Base-by-base conservation (phyloP, 257 asterid species). In the Apocynum venetum region DNA sequence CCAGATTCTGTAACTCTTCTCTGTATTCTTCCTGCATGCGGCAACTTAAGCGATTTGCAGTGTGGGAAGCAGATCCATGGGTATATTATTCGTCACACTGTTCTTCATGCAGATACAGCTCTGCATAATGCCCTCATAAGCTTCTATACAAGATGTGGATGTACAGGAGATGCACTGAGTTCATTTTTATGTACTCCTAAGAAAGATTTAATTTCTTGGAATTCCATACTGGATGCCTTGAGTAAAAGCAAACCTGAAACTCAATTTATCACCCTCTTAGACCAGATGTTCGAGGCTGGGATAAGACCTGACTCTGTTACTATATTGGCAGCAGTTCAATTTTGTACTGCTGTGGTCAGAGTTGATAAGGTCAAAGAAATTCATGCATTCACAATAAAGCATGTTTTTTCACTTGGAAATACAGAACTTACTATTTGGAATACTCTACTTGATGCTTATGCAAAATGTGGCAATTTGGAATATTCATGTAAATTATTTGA, bases 121-220 rank as follows among this genome's bases (percentile, higher is more conserved):
- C 78, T 90, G 44, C 92, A 91, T 75, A 93, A 93, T 57, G 93
- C 97, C 76, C 86, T 93, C 46, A 79, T 88, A 86, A 89, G 84
- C 46, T 84, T 93, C 73, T 93, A 93, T 82, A 81, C 97, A 40
- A 93, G 85, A 82, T 90, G 90, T 84, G 82, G 88, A 61, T 64
- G 73, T 75, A 77, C 44, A 61, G 86, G 85, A 80, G 86, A 84
- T 74, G 97, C 98, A 61, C 84, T 76, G 46, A 71, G 2, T 13
- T 48, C 89, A 77, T 91, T 93, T 84, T 77, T 64, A 20, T 84
- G 80, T n/a, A 83, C 86, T 78, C 77, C 82, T 74, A 86, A 70
- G 41, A 89, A 77, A 81, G 97, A 93, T 83, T 63, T 90, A 80
- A 88, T 93, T 77, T 93, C 97, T 7, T 93, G 98, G 98, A 91